phyloP scores from a whole-genome alignment of 257 asterid species.

The Forsythia suspensa region DNA sequence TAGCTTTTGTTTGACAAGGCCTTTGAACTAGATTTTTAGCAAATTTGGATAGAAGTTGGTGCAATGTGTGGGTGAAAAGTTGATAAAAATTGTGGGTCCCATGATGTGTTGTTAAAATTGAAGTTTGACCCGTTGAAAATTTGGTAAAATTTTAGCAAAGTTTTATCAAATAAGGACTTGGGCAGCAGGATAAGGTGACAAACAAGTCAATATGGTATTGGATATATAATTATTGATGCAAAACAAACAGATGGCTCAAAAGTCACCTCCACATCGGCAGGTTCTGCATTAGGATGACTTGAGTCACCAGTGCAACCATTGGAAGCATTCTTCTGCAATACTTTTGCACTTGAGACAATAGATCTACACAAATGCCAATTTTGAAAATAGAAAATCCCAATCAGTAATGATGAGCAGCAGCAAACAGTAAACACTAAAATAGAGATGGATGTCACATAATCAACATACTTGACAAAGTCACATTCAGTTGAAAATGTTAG shows the following conservation, averaged over 20 bases:
- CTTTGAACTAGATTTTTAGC: too few species aligned
- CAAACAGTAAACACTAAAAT: background rate
- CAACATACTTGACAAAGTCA: slow-evolving; percentile 66
- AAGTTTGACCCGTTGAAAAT: too few species aligned
- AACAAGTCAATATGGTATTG: slow-evolving; percentile 12
- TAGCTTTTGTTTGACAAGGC: too few species aligned
- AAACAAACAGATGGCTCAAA: background rate
- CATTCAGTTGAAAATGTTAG: slow-evolving; percentile 69
- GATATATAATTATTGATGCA: slow-evolving; percentile 4
- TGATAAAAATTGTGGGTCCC: too few species aligned
- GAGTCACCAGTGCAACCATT: slow-evolving; percentile 40
- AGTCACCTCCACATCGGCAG: slow-evolving; percentile 58
- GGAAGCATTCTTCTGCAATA: slow-evolving; percentile 39
- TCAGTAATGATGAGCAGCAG: slow-evolving; percentile 13
- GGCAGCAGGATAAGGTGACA: slow-evolving; percentile 6
- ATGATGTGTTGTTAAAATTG: too few species aligned
- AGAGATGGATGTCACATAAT: slow-evolving; percentile 2
- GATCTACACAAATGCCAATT: slow-evolving; percentile 49
- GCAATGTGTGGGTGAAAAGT: too few species aligned
- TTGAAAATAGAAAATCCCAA: slow-evolving; percentile 12
- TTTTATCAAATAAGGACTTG: background rate
- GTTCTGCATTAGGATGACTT: slow-evolving; percentile 31
- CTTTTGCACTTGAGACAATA: slow-evolving; percentile 55
- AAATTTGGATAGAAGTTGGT: too few species aligned
- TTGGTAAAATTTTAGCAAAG: too few species aligned